Percentiles rank a stretch among this genome's conserved stretches.
Conservation (phyloP, 768 basidiomycete species). For the Lactarius pseudohatsudake region DNA sequence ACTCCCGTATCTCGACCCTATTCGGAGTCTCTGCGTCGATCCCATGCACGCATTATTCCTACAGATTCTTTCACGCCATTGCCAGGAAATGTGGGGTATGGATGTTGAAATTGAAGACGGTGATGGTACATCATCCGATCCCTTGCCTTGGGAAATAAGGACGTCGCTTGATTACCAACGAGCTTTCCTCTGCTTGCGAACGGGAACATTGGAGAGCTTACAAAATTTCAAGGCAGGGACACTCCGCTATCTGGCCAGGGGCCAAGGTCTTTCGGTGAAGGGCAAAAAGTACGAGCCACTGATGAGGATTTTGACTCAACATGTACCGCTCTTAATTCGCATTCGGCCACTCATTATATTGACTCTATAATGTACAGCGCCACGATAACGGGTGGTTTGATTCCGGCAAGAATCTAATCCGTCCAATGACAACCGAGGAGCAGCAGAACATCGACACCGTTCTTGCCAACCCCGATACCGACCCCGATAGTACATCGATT, state of each 20-base stretch:
- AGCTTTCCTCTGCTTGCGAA: background rate
- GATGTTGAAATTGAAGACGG: background rate
- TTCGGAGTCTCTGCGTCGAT: conserved; percentile 27
- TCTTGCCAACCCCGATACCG: too few species aligned
- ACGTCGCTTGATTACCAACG: background rate
- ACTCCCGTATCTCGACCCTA: conserved; percentile 29
- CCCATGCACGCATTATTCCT: conserved; percentile 33
- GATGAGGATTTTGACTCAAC: background rate
- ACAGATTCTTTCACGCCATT: conserved; percentile 23
- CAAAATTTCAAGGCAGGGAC: background rate
- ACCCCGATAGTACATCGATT: background rate
- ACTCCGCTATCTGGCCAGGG: too few species aligned
- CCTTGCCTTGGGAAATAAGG: background rate
- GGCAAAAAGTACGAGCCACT: background rate
- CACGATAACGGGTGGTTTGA: background rate
- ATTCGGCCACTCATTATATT: too few species aligned
- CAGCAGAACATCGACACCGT: background rate
- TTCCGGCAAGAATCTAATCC: background rate
- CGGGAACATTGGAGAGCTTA: background rate
- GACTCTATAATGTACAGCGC: background rate
- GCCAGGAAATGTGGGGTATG: conserved; percentile 16
- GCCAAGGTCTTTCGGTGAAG: too few species aligned
- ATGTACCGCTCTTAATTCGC: too few species aligned
- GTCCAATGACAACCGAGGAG: background rate
- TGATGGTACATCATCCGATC: background rate